Base-by-base conservation (phyloP, 2,329 filamentous ascomycete species). In the Cyphellophora europaea region DNA sequence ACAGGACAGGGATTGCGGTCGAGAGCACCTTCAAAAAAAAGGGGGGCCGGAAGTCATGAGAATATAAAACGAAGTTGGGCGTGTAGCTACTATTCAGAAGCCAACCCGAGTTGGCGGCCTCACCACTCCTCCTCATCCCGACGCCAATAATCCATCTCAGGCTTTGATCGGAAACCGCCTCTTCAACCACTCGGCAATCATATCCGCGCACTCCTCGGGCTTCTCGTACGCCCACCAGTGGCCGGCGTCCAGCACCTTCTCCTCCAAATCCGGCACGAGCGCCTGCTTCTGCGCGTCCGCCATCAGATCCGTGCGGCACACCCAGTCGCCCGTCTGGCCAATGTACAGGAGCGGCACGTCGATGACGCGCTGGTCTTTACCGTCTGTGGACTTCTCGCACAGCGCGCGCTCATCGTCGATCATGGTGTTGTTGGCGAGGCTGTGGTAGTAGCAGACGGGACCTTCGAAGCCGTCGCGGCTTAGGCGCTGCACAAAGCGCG, bases 281-380 rank as follows among this genome's bases (percentile, higher is more conserved):
- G 31, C 32, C 36, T 19, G 11, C 6, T 16, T 32, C 32, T 38
- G 34, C 11, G 25, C 32, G 5, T 28, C 4, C n/a, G n/a, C 19
- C 31, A 35, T 38, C 32, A 35, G 16, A 28, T 35, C 36, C 15
- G 36, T 38, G 17, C 36, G 27, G 30, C 36, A 38, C 8, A 35
- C 36, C 36, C 36, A 38, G 16, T 38, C 36, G 8, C 36, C 36
- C n/a, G 36, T 38, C 36, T 38, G 36, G 14, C 31, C 19, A 19
- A 38, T 19, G 32, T 35, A 35, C 27, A 38, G 17, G 6, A 38
- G 6, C 5, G 36, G 36, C 11, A 35, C 36, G 18, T 38, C 19
- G 17, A 38, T 35, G 17, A 11, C 23, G 3, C 36, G 16, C 36
- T 11, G 4, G 23, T 35, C 31, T 16, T 33, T 27, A 8, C 27